These are phyloP conservation scores for Groenewaldozyma sp. DNA, from an alignment of 1,139 yeast species.

Conservation along the genomic window DNA sequence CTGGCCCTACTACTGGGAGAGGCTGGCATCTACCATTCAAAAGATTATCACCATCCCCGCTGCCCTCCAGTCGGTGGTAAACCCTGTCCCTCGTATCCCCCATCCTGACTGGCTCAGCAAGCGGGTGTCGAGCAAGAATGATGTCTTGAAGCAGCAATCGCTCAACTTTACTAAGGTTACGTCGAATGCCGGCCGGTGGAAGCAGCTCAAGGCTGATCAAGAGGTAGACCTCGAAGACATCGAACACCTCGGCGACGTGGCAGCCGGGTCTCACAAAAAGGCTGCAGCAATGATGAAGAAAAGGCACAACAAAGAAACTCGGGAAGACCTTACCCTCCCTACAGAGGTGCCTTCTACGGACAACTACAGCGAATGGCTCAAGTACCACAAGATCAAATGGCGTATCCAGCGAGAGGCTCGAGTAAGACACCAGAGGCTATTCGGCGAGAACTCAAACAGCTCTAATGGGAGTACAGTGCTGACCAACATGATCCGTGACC, in stretches of 20 bases:
- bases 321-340: slow-evolving; percentile 20
- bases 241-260: slow-evolving; percentile 49
- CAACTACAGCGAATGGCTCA: slow-evolving; percentile 70
- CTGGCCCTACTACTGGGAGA: slow-evolving; percentile 87
- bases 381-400: slow-evolving; percentile 84
- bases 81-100: slow-evolving; percentile 89
- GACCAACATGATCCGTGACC: slow-evolving; percentile 61
- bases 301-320: slow-evolving; percentile 13
- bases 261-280: slow-evolving; percentile 6
- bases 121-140: slow-evolving; percentile 49
- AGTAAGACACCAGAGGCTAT: slow-evolving; percentile 61
- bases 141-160: slow-evolving; percentile 62
- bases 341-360: slow-evolving; percentile 48
- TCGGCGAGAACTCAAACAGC: slow-evolving; percentile 49
- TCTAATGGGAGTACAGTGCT: slow-evolving; percentile 35
- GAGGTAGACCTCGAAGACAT: slow-evolving; percentile 43
- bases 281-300: slow-evolving; percentile 14
- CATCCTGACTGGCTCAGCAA: slow-evolving; percentile 92
- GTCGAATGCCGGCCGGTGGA: slow-evolving; percentile 3
- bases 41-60: slow-evolving; percentile 97
- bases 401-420: slow-evolving; percentile 59
- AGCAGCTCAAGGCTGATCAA: slow-evolving; percentile 12
- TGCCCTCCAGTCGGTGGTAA: slow-evolving; percentile 78
- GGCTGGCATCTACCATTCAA: slow-evolving; percentile 87
- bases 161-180: slow-evolving; percentile 47